phyloP scores from a whole-genome alignment of 2,329 filamentous ascomycete genomes.

The Claviceps sorghi region DNA sequence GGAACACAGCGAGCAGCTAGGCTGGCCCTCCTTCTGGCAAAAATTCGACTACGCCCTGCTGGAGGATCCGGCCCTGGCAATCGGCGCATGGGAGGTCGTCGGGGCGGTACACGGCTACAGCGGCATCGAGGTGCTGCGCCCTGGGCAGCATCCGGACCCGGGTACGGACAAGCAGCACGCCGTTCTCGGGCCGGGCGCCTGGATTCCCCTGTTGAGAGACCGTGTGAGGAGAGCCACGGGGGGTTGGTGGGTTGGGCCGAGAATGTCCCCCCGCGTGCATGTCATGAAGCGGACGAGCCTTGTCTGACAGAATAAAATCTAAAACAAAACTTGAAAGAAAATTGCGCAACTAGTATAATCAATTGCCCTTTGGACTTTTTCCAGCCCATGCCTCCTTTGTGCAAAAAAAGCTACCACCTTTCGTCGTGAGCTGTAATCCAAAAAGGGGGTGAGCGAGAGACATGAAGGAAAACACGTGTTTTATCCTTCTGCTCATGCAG shows the following conservation, averaged over 20 bases:
- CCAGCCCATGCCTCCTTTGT: no score
- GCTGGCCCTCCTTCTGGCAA: constrained; percentile 42
- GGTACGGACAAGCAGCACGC: constrained; percentile 7
- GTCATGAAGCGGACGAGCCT: constrained; percentile 26
- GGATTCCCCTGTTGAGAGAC: constrained; percentile 24
- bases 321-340: no score
- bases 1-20: constrained; percentile 33
- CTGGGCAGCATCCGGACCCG: constrained; percentile 17
- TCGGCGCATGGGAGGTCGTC: constrained; percentile 40
- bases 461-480: neutral
- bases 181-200: constrained; percentile 31
- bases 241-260: constrained; percentile 51
- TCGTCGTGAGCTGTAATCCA: no score
- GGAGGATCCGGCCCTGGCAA: constrained; percentile 33
- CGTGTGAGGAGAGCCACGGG: constrained; percentile 32
- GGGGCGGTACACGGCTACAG: constrained; percentile 42
- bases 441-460: neutral
- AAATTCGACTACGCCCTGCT: constrained; percentile 47
- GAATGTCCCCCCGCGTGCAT: constrained; percentile 41
- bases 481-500: neutral
- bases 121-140: constrained; percentile 43
- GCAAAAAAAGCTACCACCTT: no score
- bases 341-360: no score
- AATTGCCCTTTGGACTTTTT: no score
- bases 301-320: neutral